Percentiles rank a stretch among this genome's conserved stretches.
These are phyloP conservation scores for Candida morakotiae DNA, from an alignment of 805 yeast genomes.

Conservation along the genomic window DNA sequence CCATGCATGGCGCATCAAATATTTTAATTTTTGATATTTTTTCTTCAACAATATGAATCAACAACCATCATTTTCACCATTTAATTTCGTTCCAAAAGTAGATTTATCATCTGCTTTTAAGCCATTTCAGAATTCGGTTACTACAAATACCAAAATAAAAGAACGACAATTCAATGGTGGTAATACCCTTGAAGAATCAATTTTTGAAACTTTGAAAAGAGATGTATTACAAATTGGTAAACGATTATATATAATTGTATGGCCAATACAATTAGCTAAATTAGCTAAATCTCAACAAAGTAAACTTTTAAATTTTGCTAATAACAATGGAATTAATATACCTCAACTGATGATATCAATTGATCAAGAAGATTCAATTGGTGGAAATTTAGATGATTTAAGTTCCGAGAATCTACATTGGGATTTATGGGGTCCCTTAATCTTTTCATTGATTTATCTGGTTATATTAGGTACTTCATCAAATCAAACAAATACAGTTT, in stretches of 20 bases:
- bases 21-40: background rate
- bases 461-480: slow-evolving; percentile 49
- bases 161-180: slow-evolving; percentile 63
- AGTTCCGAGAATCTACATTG: slow-evolving; percentile 40
- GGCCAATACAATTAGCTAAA: slow-evolving; percentile 39
- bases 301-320: slow-evolving; percentile 31
- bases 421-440: slow-evolving; percentile 72
- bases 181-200: slow-evolving; percentile 71
- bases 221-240: slow-evolving; percentile 34
- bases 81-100: slow-evolving; percentile 22
- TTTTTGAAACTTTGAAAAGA: slow-evolving; percentile 46
- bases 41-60: background rate
- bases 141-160: slow-evolving; percentile 21
- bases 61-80: slow-evolving; percentile 8
- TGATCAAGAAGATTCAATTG: slow-evolving; percentile 28
- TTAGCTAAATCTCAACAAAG: slow-evolving; percentile 34
- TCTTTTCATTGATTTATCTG: slow-evolving; percentile 55
- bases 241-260: slow-evolving; percentile 35
- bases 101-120: slow-evolving; percentile 33
- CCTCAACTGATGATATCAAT: slow-evolving; percentile 33
- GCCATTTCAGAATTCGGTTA: slow-evolving; percentile 22
- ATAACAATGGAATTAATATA: slow-evolving; percentile 29
- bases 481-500: slow-evolving; percentile 47
- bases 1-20: background rate
- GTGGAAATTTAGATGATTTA: slow-evolving; percentile 12